Conservation (phyloP, 2,329 filamentous ascomycete species). For the Epichloe elymi region DNA sequence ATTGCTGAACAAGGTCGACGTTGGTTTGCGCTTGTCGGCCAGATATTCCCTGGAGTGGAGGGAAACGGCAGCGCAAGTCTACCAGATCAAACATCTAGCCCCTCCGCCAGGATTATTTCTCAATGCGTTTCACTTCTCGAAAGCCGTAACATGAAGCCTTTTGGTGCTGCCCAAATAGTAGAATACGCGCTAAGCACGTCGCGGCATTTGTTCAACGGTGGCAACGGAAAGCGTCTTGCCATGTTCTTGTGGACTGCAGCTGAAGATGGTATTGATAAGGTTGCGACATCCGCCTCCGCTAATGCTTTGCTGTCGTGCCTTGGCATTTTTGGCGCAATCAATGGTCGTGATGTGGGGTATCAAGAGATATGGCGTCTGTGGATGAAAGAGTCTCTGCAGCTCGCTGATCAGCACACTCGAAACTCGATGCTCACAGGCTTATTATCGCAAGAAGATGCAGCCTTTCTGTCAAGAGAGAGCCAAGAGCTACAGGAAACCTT, state of each 20-base stretch:
- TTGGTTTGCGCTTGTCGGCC: conserved; percentile 48
- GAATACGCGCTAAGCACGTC: conserved; percentile 24
- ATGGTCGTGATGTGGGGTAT: conserved; percentile 24
- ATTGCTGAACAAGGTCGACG: conserved; percentile 54
- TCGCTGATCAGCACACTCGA: conserved; percentile 12
- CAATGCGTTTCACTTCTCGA: conserved; percentile 30
- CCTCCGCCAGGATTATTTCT: conserved; percentile 18
- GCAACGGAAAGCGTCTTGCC: conserved; percentile 23
- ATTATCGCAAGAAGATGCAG: conserved; percentile 30
- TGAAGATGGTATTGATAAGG: conserved; percentile 37
- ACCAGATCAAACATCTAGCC: conserved; percentile 17
- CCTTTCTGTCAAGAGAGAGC: conserved; percentile 24
- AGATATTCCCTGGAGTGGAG: conserved; percentile 25
- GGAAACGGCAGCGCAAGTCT: conserved; percentile 7
- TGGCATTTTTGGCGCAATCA: conserved; percentile 37
- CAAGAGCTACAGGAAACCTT: conserved; percentile 35
- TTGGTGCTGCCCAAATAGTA: conserved; percentile 37
- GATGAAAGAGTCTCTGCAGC: conserved; percentile 26
- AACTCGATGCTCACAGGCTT: conserved; percentile 28
- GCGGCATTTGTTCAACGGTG: conserved; percentile 27
- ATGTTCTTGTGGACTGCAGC: conserved; percentile 36
- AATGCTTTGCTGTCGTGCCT: conserved; percentile 53
- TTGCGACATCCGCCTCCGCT: conserved; percentile 58
- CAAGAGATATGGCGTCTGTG: conserved; percentile 32
- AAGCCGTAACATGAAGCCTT: conserved; percentile 42